phyloP scores from a whole-genome alignment of 495 filamentous ascomycete genomes.

The Neurospora sp. region DNA sequence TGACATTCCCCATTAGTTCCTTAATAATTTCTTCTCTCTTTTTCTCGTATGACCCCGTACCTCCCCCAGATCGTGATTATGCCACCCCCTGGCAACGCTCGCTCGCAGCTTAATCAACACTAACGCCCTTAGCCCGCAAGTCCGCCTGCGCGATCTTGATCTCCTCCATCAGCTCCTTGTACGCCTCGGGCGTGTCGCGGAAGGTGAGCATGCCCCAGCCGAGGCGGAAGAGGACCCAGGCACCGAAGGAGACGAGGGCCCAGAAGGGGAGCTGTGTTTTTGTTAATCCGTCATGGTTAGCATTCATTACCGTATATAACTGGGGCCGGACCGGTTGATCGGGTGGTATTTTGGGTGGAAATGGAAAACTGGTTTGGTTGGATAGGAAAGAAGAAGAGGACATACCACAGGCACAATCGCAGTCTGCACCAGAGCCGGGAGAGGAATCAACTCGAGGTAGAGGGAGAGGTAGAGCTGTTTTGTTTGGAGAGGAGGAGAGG shows the following conservation, averaged over 20 bases:
- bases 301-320: neutral
- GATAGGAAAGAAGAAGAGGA: neutral
- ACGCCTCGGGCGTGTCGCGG: constrained; percentile 87
- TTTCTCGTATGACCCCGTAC: neutral
- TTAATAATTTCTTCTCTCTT: neutral
- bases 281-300: too few species aligned
- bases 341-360: too few species aligned
- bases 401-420: constrained; percentile 64
- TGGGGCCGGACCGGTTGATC: too few species aligned
- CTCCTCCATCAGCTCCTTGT: constrained; percentile 78
- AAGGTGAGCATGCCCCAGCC: constrained; percentile 90
- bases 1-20: neutral
- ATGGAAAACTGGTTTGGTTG: too few species aligned
- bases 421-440: constrained; percentile 61
- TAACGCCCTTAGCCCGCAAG: constrained; percentile 56
- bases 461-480: constrained; percentile 75
- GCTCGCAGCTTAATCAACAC: constrained; percentile 46
- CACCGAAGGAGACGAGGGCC: constrained; percentile 81
- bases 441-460: constrained; percentile 74
- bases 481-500: constrained; percentile 4
- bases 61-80: too few species aligned
- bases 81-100: too few species aligned
- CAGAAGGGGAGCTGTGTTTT: constrained; percentile 73
- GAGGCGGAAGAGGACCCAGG: constrained; percentile 84
- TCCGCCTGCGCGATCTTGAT: constrained; percentile 61